These are phyloP conservation scores for Dioszegia crocea DNA, from an alignment of 768 basidiomycete genomes.

Conservation along the genomic window DNA sequence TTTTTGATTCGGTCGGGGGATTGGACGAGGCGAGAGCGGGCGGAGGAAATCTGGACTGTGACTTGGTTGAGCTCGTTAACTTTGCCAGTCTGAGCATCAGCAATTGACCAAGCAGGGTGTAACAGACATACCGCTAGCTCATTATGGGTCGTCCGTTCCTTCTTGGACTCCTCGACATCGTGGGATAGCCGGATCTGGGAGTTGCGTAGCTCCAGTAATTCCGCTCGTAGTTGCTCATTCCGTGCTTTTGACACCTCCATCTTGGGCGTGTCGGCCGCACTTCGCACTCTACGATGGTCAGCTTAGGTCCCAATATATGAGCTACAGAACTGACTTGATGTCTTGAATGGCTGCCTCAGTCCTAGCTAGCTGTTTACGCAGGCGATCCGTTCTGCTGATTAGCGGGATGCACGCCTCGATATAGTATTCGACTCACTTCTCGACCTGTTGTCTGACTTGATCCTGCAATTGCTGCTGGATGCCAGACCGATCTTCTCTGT, in stretches of 20 bases:
- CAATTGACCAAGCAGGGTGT: neutral
- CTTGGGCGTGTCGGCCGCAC: slow-evolving; percentile 55
- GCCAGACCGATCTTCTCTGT: slow-evolving; percentile 32
- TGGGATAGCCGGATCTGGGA: slow-evolving; percentile 54
- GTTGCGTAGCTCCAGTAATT: slow-evolving; percentile 73
- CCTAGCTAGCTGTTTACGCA: slow-evolving; percentile 28
- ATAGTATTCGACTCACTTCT: slow-evolving; percentile 25
- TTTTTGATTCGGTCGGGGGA: slow-evolving; percentile 85
- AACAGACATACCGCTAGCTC: slow-evolving; percentile 59
- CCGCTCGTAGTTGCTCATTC: slow-evolving; percentile 63
- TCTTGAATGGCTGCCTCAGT: slow-evolving; percentile 35
- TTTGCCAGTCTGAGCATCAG: slow-evolving; percentile 55
- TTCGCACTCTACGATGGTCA: slow-evolving; percentile 56
- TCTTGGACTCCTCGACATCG: slow-evolving; percentile 67
- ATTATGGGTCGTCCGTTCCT: slow-evolving; percentile 63
- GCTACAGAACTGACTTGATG: slow-evolving; percentile 49
- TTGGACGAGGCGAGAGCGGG: slow-evolving; percentile 74
- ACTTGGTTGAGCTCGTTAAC: slow-evolving; percentile 61
- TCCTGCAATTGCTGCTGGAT: slow-evolving; percentile 55
- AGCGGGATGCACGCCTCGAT: neutral
- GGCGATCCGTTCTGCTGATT: slow-evolving; percentile 13
- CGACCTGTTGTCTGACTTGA: slow-evolving; percentile 25
- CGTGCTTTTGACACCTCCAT: slow-evolving; percentile 60
- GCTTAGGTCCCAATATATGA: neutral
- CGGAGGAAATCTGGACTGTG: slow-evolving; percentile 62